Evolutionary conservation across 169 alveolate genomes (phyloP).

Genomic region (Eimeria falciformis): DNA sequence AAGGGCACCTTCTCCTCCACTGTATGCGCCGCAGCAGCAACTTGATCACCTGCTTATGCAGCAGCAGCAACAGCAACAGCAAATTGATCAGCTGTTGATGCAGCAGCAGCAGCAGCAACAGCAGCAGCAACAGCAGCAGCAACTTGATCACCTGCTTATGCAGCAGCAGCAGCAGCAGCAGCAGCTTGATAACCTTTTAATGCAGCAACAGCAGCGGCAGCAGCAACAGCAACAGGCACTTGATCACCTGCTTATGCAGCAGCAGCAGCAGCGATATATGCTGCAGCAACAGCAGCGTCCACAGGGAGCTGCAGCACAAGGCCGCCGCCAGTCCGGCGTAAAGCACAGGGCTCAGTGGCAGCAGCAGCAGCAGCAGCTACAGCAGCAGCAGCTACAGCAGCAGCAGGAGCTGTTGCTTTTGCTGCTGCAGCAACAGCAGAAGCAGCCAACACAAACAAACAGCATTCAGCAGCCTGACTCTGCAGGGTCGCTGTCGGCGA

Average conservation of each 20-base stretch:
- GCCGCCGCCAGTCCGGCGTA: background rate
- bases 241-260: background rate
- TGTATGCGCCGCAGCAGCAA: background rate
- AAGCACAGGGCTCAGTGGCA: background rate
- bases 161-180: slow-evolving; percentile 2
- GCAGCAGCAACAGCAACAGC: background rate
- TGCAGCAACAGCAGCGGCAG: background rate
- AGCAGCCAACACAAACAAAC: background rate
- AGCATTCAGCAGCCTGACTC: too few relatives aligned
- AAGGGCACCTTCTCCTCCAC: background rate
- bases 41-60: background rate
- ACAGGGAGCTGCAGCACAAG: background rate
- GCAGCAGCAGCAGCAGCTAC: background rate
- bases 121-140: slow-evolving; percentile 36
- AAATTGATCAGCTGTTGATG: background rate
- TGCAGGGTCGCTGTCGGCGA: too few relatives aligned
- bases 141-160: background rate
- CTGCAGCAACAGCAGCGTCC: slow-evolving; percentile 2
- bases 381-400: slow-evolving; percentile 6
- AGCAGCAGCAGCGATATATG: background rate
- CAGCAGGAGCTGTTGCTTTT: background rate
- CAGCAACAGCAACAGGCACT: background rate
- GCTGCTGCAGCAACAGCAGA: background rate
- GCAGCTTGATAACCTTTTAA: background rate
- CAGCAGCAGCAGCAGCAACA: slow-evolving; percentile 25